Evolutionary conservation across 352 stramenopile genomes (phyloP).

Genomic region (Globisporangium parvum): DNA sequence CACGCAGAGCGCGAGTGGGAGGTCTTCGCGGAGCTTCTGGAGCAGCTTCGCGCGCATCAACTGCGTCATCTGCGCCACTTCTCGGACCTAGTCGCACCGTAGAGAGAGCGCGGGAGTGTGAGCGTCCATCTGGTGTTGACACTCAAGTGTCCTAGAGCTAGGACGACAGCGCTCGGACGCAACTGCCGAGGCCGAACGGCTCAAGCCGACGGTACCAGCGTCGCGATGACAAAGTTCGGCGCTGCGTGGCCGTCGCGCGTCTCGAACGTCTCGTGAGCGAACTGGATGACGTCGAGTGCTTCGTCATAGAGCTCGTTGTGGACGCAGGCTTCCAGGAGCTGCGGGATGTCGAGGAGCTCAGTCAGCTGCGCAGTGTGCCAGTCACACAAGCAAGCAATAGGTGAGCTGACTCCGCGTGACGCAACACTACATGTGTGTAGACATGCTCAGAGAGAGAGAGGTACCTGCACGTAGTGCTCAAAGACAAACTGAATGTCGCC

Average conservation of each 20-base stretch:
- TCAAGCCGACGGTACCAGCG: no score
- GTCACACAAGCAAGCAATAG: not conserved
- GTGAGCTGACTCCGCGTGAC: not conserved
- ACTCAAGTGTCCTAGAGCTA: no score
- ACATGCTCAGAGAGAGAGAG: no score
- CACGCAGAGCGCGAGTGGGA: slow-evolving; percentile 76
- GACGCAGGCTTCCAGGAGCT: slow-evolving; percentile 96
- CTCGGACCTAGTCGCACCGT: slow-evolving; percentile 23
- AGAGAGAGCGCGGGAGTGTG: not conserved
- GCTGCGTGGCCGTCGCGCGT: slow-evolving; percentile 17
- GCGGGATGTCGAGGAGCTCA: slow-evolving; percentile 97
- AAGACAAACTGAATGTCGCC: slow-evolving; percentile 88
- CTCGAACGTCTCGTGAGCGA: slow-evolving; percentile 74
- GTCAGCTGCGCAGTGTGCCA: slow-evolving; percentile 60
- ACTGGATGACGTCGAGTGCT: slow-evolving; percentile 94
- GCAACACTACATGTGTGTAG: not conserved
- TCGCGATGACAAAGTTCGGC: slow-evolving; percentile 58
- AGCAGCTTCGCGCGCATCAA: slow-evolving; percentile 69
- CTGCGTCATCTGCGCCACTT: slow-evolving; percentile 61
- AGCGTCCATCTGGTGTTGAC: not conserved
- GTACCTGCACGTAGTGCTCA: slow-evolving; percentile 81
- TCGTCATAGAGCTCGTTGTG: slow-evolving; percentile 96
- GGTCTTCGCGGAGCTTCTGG: slow-evolving; percentile 77
- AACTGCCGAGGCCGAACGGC: no score
- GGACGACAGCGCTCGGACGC: not conserved